These are phyloP conservation scores for Lyophyllum shimeji DNA, from an alignment of 768 basidiomycete genomes.

Conservation along the genomic window DNA sequence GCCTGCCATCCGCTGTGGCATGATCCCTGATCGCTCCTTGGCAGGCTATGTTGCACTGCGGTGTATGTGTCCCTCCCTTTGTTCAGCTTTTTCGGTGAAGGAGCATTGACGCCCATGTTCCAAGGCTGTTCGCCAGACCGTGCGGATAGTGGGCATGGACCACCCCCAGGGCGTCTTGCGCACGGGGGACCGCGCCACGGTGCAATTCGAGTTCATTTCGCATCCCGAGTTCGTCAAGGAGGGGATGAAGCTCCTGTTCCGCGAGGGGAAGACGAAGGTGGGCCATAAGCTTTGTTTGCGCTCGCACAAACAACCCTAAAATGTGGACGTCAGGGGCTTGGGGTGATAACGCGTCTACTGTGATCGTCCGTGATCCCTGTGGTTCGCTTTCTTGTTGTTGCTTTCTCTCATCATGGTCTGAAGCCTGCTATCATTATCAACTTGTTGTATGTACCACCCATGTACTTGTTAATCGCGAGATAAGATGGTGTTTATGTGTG, in stretches of 20 bases:
- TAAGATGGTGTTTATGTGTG: conserved; percentile 4
- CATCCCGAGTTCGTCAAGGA: conserved; percentile 91
- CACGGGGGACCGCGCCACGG: conserved; percentile 92
- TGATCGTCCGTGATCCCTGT: conserved; percentile 25
- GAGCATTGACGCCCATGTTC: conserved; percentile 4
- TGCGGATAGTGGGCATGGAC: conserved; percentile 88
- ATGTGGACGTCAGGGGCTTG: conserved; percentile 56
- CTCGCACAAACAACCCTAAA: background rate
- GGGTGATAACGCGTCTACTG: conserved; percentile 69
- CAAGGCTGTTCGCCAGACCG: conserved; percentile 91
- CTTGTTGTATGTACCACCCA: background rate
- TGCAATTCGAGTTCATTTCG: conserved; percentile 93
- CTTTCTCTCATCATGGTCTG: background rate
- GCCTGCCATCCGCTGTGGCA: background rate
- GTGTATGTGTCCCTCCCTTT: conserved; percentile 45
- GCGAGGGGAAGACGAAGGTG: conserved; percentile 96
- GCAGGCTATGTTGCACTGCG: conserved; percentile 92
- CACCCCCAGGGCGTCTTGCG: conserved; percentile 86
- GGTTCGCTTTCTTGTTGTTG: background rate
- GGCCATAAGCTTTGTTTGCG: conserved; percentile 16
- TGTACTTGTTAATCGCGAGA: background rate
- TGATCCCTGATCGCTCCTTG: background rate
- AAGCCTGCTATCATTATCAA: background rate
- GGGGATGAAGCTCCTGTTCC: conserved; percentile 90
- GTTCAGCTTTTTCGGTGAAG: background rate